Conservation (phyloP, 805 yeast genomes). For the Ogataea chonburiensis region DNA sequence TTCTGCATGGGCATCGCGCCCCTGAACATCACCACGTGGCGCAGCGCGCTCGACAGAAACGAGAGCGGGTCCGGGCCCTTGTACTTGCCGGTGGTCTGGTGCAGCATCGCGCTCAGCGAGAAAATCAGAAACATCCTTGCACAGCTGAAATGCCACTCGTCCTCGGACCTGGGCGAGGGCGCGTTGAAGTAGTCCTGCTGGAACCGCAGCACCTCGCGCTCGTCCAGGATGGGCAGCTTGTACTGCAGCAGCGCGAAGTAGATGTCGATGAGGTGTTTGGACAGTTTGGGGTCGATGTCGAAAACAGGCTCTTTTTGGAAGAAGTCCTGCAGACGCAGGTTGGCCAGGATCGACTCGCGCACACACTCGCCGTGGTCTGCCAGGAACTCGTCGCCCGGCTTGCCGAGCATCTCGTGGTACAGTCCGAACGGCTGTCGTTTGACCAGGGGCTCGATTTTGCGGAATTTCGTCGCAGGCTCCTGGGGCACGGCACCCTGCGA, state of each 20-base stretch:
- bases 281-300: slow-evolving; percentile 48
- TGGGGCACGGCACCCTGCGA: slow-evolving; percentile 5
- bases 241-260: slow-evolving; percentile 55
- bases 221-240: slow-evolving; percentile 55
- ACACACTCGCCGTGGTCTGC: slow-evolving; percentile 14
- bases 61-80: slow-evolving; percentile 53
- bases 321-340: slow-evolving; percentile 48
- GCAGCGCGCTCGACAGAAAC: slow-evolving; percentile 57
- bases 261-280: slow-evolving; percentile 52
- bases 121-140: slow-evolving; percentile 57
- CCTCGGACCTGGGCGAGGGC: slow-evolving; percentile 25
- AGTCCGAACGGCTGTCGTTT: slow-evolving; percentile 16
- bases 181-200: slow-evolving; percentile 47
- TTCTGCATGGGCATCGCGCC: slow-evolving; percentile 43
- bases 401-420: slow-evolving; percentile 21
- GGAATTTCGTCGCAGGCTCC: slow-evolving; percentile 27
- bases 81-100: slow-evolving; percentile 56
- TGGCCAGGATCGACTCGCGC: slow-evolving; percentile 35
- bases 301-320: slow-evolving; percentile 48
- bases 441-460: slow-evolving; percentile 28
- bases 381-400: slow-evolving; percentile 25
- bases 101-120: slow-evolving; percentile 50
- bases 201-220: slow-evolving; percentile 48
- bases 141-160: slow-evolving; percentile 50
- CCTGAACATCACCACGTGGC: slow-evolving; percentile 49